Evolutionary conservation across 78 protist species (phyloP).

Genomic region (Anaeramoeba flamelloides): DNA sequence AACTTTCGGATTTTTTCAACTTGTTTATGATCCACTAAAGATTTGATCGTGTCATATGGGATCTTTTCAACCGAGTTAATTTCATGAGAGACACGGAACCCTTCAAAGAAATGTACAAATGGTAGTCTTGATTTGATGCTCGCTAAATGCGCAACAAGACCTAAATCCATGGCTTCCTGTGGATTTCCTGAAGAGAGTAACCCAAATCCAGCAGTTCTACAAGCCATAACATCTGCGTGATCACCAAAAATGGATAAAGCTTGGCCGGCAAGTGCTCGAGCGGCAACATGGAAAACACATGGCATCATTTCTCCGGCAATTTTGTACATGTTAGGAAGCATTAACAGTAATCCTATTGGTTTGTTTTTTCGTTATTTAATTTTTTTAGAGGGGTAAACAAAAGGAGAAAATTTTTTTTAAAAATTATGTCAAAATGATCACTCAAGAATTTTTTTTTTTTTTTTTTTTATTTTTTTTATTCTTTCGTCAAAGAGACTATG

Average conservation of each 20-base stretch:
- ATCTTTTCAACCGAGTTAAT: constrained; percentile 19
- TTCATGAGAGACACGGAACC: constrained; percentile 39
- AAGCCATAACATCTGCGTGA: constrained; percentile 49
- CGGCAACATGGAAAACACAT: constrained; percentile 32
- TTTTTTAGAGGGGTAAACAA: too few species aligned
- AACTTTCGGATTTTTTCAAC: constrained; percentile 24
- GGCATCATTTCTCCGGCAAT: constrained; percentile 54
- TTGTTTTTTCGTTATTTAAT: too few species aligned
- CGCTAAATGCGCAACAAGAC: constrained; percentile 31
- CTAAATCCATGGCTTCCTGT: constrained; percentile 39
- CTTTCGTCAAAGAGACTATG: too few species aligned
- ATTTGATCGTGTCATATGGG: constrained; percentile 19
- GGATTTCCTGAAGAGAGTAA: constrained; percentile 19
- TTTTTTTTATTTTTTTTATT: too few species aligned
- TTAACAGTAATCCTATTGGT: too few species aligned
- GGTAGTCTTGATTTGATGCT: constrained; percentile 30
- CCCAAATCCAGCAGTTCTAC: constrained; percentile 26
- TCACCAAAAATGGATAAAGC: constrained; percentile 45
- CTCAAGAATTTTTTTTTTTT: too few species aligned
- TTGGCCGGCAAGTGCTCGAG: constrained; percentile 36
- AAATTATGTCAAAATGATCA: too few species aligned
- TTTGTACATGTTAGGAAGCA: constrained; percentile 56
- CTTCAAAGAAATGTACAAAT: constrained; percentile 53
- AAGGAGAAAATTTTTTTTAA: too few species aligned
- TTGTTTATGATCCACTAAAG: background rate